phyloP scores from a whole-genome alignment of 345 rosid genomes.

The Salix brachista region DNA sequence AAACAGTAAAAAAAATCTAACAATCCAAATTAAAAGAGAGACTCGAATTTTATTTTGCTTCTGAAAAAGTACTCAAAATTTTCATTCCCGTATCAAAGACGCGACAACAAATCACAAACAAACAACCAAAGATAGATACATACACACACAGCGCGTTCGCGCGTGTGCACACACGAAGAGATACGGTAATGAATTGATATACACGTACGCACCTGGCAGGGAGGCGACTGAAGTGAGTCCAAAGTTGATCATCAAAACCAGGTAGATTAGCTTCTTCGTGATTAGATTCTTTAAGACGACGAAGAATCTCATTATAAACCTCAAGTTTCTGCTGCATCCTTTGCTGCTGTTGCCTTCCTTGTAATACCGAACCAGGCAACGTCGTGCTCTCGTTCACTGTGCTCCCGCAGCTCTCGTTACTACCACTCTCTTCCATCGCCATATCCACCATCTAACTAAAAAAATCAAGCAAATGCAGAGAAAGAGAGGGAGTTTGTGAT shows the following conservation, averaged over 20 bases:
- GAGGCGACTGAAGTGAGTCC: conserved; percentile 90
- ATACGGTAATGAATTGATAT: neutral
- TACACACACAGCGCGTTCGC: neutral
- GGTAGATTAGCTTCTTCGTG: conserved; percentile 51
- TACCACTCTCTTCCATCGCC: conserved; percentile 47
- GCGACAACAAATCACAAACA: neutral
- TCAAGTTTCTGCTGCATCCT: conserved; percentile 46
- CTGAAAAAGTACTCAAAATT: neutral
- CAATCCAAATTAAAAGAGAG: neutral
- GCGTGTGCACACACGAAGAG: neutral
- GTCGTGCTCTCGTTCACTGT: conserved; percentile 33
- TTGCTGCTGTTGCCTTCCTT: conserved; percentile 43
- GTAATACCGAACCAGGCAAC: conserved; percentile 25
- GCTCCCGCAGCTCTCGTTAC: conserved; percentile 64
- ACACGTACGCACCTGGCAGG: conserved; percentile 59
- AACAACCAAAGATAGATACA: neutral
- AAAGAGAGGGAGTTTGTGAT: neutral
- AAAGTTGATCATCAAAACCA: conserved; percentile 72
- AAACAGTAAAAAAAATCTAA: neutral
- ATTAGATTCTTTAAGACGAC: conserved; percentile 56
- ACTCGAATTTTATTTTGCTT: too few species aligned
- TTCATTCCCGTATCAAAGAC: neutral
- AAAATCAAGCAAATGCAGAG: neutral
- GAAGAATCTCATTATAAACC: conserved; percentile 65
- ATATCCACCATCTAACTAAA: conserved; percentile 14